Base-by-base conservation (phyloP, 2,329 filamentous ascomycete species). In the Zalaria obscura region DNA sequence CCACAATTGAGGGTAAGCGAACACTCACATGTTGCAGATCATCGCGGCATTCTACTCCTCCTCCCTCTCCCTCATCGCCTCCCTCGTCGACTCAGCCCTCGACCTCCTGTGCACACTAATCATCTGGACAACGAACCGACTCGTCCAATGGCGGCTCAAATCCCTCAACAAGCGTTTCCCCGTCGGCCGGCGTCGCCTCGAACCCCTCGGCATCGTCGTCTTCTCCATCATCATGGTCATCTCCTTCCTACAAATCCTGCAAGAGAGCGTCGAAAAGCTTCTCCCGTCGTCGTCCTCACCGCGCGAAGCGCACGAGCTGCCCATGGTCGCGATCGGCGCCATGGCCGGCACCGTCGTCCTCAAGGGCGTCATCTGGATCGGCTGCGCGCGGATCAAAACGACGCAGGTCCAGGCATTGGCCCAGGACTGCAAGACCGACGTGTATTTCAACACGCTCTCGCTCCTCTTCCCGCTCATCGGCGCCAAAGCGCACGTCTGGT, bases 161-260 rank as follows among this genome's bases (percentile, higher is more conserved):
- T 57, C 62, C 3, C 58, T 77, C 6, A 62, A 65, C 40, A 66
- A 68, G 45, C 67, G 66, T 29, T 79, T 78, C 51, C 75, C 75
- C 0, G 73, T 78, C 25, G 70, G 71, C 4, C 63, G 70, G 26
- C 62, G 66, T 37, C 66, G 75, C 5, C 65, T 79, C 5, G 75
- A 78, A 47, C 75, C 75, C 0, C 61, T 78, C 5, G 75, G 75
- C 1, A 76, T 79, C 36, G 63, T 79, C 6, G 73, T 78, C 38
- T 78, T 78, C 56, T 72, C 69, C 26, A 71, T 78, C 47, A 70
- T 75, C 46, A 79, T 79, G 75, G 66, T 78, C 38, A 70, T 76
- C 3, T 76, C 73, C 2, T 78, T 79, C 48, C 54, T 72, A 5
- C 74, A 78, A 49, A 75, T 80, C 36, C 57, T 76, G 5, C 62